Conservation (phyloP, 176 grass and related monocot genomes). For the Dendrocalamus sinicus region DNA sequence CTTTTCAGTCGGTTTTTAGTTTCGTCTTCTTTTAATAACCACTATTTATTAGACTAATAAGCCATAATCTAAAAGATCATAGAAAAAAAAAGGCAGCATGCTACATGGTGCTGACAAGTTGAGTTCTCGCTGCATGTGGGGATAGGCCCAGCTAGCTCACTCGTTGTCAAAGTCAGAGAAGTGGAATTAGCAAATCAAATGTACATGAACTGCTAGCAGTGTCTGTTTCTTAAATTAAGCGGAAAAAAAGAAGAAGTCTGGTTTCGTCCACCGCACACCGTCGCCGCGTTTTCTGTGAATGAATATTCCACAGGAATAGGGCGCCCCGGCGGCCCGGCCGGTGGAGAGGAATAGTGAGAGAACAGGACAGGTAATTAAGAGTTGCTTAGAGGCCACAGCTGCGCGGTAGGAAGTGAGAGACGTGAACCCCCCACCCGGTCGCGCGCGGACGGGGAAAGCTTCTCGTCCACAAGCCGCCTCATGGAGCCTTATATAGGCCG, state of each 20-base stretch:
- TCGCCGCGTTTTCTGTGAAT: constrained; percentile 15
- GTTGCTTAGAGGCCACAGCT: neutral
- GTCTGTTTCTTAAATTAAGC: neutral
- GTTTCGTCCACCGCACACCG: neutral
- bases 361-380: constrained; percentile 40
- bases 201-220: neutral
- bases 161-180: constrained; percentile 46
- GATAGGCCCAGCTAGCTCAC: neutral
- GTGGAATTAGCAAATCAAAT: neutral
- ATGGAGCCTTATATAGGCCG: constrained; percentile 44
- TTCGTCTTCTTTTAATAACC: too few species aligned
- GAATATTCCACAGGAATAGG: constrained; percentile 39
- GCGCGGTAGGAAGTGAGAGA: constrained; percentile 31
- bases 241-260: neutral
- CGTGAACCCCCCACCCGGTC: neutral
- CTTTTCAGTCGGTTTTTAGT: too few species aligned
- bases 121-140: constrained; percentile 33
- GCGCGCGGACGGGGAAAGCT: constrained; percentile 22
- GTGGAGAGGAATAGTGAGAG: neutral
- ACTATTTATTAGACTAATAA: too few species aligned
- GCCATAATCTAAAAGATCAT: too few species aligned
- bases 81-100: neutral
- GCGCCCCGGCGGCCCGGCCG: constrained; percentile 19
- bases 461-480: constrained; percentile 40
- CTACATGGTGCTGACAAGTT: neutral